Base-by-base conservation (phyloP, 2,329 filamentous ascomycete species). In the Ceratocystis ficicola region DNA sequence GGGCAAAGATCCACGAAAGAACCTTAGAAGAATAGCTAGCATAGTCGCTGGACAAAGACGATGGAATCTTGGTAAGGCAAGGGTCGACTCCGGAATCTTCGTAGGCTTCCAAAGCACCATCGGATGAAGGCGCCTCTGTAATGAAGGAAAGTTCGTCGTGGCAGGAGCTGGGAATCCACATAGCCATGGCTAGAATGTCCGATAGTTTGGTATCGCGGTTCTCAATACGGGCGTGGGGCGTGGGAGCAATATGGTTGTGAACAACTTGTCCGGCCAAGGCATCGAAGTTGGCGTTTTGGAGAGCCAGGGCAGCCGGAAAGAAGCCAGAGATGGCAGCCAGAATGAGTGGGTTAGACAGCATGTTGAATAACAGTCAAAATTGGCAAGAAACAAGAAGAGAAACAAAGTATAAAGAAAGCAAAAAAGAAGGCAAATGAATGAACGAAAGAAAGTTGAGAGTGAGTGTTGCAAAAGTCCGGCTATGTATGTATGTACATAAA, bases 301-400 rank as follows among this genome's bases (percentile, higher is more conserved):
- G 5, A n/a, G 32, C 62, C 20, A 36, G 20, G 17, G 15, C 62
- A 25, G 44, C 17, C 22, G 62, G 44, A 22, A 63, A 25, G 15
- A 63, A 22, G 62, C 62, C 25, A 15, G 46, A 44, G 52, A 57
- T 10, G 62, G 62, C 48, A 30, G 44, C n/a, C 20, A 62, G 22
- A 17, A 64, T 5, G 46, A 64, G 46, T 15, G 62, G 2, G 30
- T 10, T 36, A 25, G 62, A 50, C 44, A 64, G 46, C 62, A 64
- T 64, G 28, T 17, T 55, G 36, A 25, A 25, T n/a, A 22, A 17
- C 44, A 15, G 44, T 6, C 10, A 28, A 15, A 10, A 15, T 25
- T n/a, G 6, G 12, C 28, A 50, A 50, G 7, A 30, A 44, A 63
- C 3, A 30, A 28, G n/a, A 63, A 28, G 22, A 63, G 30, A 32